Percentiles rank a stretch among this genome's conserved stretches.
These are phyloP conservation scores for Claviceps humidiphila DNA, from an alignment of 2,329 filamentous ascomycete genomes.

Conservation along the genomic window DNA sequence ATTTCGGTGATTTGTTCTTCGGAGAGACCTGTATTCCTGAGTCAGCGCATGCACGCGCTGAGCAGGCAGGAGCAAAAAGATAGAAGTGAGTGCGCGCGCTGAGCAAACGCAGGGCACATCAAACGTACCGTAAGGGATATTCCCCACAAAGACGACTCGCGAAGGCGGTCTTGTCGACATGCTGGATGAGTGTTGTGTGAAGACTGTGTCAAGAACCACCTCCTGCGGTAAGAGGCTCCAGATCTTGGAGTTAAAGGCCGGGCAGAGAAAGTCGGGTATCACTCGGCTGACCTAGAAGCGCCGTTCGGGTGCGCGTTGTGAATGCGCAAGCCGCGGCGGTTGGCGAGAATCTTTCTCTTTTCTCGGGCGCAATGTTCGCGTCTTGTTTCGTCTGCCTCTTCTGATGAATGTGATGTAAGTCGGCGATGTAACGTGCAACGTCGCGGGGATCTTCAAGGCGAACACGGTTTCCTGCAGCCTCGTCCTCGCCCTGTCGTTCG, in stretches of 20 bases:
- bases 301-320: neutral
- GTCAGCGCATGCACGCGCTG: slow-evolving; percentile 10
- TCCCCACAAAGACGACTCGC: slow-evolving; percentile 72
- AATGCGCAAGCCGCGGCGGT: neutral
- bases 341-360: neutral
- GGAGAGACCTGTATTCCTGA: slow-evolving; percentile 55
- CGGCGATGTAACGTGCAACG: neutral
- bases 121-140: slow-evolving; percentile 62
- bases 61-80: neutral
- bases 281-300: neutral
- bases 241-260: too few species aligned
- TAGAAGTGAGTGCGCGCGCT: neutral
- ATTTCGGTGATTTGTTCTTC: slow-evolving; percentile 95
- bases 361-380: neutral
- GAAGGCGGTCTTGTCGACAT: slow-evolving; percentile 67
- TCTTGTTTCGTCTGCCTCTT: neutral
- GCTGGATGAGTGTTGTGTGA: slow-evolving; percentile 3
- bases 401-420: neutral
- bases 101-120: neutral
- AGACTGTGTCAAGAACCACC: too few species aligned
- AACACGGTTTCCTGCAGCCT: neutral
- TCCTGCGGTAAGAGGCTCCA: too few species aligned
- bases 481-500: neutral
- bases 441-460: neutral
- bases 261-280: neutral